Base-by-base conservation (phyloP, 805 yeast genomes). In the Starmerella apis region DNA sequence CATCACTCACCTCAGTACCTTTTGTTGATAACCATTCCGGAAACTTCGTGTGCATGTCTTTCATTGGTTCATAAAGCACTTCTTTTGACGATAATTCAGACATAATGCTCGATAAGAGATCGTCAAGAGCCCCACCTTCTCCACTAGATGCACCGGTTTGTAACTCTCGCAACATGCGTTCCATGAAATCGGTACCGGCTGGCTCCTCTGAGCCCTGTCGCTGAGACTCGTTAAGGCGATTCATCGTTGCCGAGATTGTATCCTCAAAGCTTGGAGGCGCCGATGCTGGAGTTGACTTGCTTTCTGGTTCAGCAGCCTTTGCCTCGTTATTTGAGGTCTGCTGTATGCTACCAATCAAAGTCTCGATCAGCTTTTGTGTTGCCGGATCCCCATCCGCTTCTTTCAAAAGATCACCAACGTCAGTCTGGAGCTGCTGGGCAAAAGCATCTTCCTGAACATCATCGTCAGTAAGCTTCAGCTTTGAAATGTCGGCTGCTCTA, bases 1-100 rank as follows among this genome's bases (percentile, higher is more conserved):
- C 77, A 2, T 64, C 68, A 7, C 71, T 49, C 23, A 79, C 62
- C 32, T 61, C 63, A 20, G 24, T 39, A 46, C 70, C 69, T 55
- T 83, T 73, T 43, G 74, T 76, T 41, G 68, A 66, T 54, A 90
- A 71, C 81, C 85, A 90, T 24, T 65, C 73, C 2, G 86, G 84
- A 63, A 80, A 86, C 61, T 84, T 85, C 11, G 70, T 67, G 56
- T 80, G 77, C 63, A 88, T 72, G 53, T 86, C 95, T 60, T 81
- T 83, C 67, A 90, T 74, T 2, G 97, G 96, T 58, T 83, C 94
- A 62, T 85, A 88, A 33, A 90, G 71, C 19, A 88, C 83, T 50
- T 81, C 88, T 61, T 87, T 90, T 4, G 92, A 78, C 7, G 92
- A 77, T 63, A 90, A 73, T 62, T 87, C 90, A 54, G 79, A 81